Evolutionary conservation across 768 basidiomycete genomes (phyloP).

Genomic region (Calvatia gigantea): DNA sequence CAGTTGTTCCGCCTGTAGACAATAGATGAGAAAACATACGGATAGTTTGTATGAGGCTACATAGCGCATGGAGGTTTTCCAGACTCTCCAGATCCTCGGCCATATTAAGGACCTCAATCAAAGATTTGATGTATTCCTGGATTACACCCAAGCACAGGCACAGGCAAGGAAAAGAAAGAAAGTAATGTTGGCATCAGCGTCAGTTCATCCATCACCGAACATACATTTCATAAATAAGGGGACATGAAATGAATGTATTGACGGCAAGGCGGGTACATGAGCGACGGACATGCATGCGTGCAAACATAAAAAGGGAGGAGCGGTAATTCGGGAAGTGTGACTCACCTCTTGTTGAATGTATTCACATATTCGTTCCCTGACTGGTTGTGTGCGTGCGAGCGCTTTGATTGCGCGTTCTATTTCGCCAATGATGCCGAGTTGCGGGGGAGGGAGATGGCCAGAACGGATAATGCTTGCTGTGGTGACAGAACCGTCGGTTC

Average conservation of each 20-base stretch:
- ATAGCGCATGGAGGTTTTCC: constrained; percentile 86
- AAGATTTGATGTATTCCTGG: constrained; percentile 83
- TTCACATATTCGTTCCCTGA: constrained; percentile 86
- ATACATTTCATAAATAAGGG: neutral
- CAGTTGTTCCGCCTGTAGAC: neutral
- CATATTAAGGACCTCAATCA: constrained; percentile 80
- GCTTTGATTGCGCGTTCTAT: constrained; percentile 78
- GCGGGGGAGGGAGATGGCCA: constrained; percentile 72
- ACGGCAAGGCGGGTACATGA: constrained; percentile 11
- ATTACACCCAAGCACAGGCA: constrained; percentile 12
- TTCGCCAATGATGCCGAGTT: constrained; percentile 72
- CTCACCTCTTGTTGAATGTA: constrained; percentile 83
- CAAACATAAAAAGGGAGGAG: constrained; percentile 11
- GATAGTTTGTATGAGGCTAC: constrained; percentile 91
- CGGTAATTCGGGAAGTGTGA: constrained; percentile 13
- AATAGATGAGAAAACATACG: constrained; percentile 39
- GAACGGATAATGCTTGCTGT: constrained; percentile 65
- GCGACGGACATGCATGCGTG: constrained; percentile 3
- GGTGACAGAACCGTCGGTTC: constrained; percentile 55
- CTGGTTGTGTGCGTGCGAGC: constrained; percentile 63
- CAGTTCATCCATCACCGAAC: constrained; percentile 12
- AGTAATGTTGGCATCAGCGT: constrained; percentile 25
- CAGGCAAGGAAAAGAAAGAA: constrained; percentile 18
- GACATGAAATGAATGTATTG: constrained; percentile 13
- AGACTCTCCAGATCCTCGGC: constrained; percentile 94